Evolutionary conservation across 768 basidiomycete genomes (phyloP).

Genomic region (Cantharellus anzutake): DNA sequence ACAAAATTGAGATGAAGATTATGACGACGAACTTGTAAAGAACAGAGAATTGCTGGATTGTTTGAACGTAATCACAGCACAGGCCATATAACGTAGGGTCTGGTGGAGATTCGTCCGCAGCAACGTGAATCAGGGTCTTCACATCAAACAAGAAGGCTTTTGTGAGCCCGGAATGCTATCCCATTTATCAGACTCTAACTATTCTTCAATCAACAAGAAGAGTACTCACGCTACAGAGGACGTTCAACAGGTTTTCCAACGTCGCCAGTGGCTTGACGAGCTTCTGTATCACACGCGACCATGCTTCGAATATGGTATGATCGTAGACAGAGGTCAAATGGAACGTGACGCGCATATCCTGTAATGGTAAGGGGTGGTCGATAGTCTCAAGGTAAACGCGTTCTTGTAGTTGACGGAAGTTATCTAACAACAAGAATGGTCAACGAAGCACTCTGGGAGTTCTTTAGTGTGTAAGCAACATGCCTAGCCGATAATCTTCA

Average conservation of each 20-base stretch:
- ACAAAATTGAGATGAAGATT: no score
- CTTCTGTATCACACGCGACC: constrained; percentile 77
- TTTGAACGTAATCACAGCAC: constrained; percentile 79
- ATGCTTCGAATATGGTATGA: constrained; percentile 78
- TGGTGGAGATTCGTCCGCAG: constrained; percentile 70
- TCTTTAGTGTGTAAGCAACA: constrained; percentile 10
- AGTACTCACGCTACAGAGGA: constrained; percentile 50
- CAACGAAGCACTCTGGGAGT: no score
- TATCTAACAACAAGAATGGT: constrained; percentile 31
- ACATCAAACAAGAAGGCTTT: constrained; percentile 91
- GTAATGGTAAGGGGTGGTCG: constrained; percentile 40
- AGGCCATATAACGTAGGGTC: constrained; percentile 61
- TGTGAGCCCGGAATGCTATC: constrained; percentile 55
- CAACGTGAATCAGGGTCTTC: constrained; percentile 70
- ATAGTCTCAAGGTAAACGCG: constrained; percentile 65
- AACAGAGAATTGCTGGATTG: constrained; percentile 69
- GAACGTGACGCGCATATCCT: constrained; percentile 65
- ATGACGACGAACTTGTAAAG: constrained; percentile 48
- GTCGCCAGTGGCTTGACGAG: constrained; percentile 69
- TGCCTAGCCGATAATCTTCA: constrained; percentile 71
- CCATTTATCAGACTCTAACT: neutral
- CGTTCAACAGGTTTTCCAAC: constrained; percentile 72
- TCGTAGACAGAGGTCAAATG: constrained; percentile 89
- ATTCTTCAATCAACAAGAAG: neutral
- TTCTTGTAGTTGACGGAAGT: constrained; percentile 79